Conservation (phyloP, 2,329 filamentous ascomycete species). For the Trichoderma simmonsii region DNA sequence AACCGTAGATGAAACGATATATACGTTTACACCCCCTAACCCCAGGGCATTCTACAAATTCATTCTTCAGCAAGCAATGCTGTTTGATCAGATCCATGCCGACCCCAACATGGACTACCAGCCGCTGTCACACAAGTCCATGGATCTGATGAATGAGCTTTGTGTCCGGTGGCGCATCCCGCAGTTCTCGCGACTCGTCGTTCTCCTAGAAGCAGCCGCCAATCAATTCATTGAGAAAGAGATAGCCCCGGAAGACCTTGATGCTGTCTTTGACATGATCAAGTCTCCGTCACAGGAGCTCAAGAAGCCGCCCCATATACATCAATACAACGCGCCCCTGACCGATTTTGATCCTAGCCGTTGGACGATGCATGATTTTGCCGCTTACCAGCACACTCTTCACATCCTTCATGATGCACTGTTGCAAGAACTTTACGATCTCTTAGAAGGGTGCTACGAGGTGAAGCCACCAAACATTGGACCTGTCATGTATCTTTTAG, state of each 20-base stretch:
- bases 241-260: constrained; percentile 75
- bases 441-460: constrained; percentile 87
- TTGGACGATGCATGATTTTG: constrained; percentile 69
- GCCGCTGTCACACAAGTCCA: constrained; percentile 71
- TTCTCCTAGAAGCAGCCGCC: constrained; percentile 79
- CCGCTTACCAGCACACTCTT: constrained; percentile 71
- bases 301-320: constrained; percentile 60
- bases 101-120: constrained; percentile 48
- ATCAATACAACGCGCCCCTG: constrained; percentile 49
- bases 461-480: constrained; percentile 79
- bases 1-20: constrained; percentile 62
- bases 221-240: constrained; percentile 85
- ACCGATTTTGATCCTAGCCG: constrained; percentile 55
- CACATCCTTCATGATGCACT: constrained; percentile 74
- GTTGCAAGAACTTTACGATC: constrained; percentile 80
- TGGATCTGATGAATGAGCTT: constrained; percentile 80
- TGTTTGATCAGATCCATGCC: constrained; percentile 58
- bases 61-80: constrained; percentile 73
- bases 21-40: constrained; percentile 86
- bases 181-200: constrained; percentile 71
- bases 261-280: constrained; percentile 76
- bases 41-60: constrained; percentile 79
- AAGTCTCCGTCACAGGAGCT: constrained; percentile 68
- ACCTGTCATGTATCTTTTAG: constrained; percentile 73
- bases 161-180: constrained; percentile 87